Evolutionary conservation across 306 rosid species (phyloP).

Genomic region (Malus sieversii): DNA sequence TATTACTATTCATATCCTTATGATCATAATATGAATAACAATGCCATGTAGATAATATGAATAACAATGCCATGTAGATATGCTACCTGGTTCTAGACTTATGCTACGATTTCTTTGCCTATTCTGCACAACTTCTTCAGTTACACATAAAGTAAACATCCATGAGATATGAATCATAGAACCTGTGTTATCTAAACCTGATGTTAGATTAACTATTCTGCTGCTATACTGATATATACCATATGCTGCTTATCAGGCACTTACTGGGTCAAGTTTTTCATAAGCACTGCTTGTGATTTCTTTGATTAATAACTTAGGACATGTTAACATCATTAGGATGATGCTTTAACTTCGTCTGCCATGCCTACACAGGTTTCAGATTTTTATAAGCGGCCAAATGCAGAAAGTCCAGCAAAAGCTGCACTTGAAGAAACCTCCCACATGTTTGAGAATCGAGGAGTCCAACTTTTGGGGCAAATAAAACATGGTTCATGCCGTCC

Average conservation of each 20-base stretch:
- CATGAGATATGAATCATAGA: background rate
- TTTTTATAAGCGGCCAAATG: constrained; percentile 71
- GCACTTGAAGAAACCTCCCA: constrained; percentile 67
- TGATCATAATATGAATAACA: background rate
- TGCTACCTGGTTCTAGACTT: background rate
- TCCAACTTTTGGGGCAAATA: constrained; percentile 91
- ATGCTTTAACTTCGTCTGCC: background rate
- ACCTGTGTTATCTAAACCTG: background rate
- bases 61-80: background rate
- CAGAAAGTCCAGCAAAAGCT: constrained; percentile 93
- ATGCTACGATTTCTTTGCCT: background rate
- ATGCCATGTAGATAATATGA: background rate
- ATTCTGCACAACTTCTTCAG: background rate
- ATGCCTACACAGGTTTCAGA: constrained; percentile 67
- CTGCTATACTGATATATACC: background rate
- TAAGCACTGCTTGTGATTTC: background rate
- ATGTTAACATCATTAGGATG: background rate
- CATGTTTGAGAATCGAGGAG: constrained; percentile 78
- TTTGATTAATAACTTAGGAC: background rate
- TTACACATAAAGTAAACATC: background rate
- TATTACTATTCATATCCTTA: background rate
- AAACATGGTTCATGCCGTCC: constrained; percentile 91
- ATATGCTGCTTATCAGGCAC: background rate
- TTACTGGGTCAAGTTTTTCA: background rate
- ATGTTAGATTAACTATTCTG: background rate